Conservation (phyloP, 305 asterid species). For the Petunia hybrid region DNA sequence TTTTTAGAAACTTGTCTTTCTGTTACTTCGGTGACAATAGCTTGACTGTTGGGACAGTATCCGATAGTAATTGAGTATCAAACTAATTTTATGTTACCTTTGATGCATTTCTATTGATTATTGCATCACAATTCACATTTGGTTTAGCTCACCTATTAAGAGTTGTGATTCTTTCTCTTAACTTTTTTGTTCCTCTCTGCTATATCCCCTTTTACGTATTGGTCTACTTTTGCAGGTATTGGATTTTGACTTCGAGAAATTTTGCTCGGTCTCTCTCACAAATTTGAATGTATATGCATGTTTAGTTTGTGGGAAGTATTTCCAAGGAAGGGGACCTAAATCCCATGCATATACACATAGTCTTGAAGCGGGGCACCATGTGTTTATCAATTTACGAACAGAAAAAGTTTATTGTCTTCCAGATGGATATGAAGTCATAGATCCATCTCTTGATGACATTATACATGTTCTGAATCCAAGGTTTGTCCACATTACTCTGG, state of each 20-base stretch:
- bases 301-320: slow-evolving; percentile 94
- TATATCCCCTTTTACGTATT: slow-evolving; percentile 20
- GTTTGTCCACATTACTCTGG: slow-evolving; percentile 38
- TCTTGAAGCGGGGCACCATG: slow-evolving; percentile 95
- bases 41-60: neutral
- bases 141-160: neutral
- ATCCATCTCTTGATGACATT: slow-evolving; percentile 91
- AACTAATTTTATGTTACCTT: neutral
- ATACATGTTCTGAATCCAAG: slow-evolving; percentile 95
- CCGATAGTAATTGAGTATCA: neutral
- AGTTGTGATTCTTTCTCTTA: neutral
- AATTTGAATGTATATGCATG: slow-evolving; percentile 97
- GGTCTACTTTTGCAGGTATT: slow-evolving; percentile 66
- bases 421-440: slow-evolving; percentile 96
- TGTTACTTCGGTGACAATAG: slow-evolving; percentile 7
- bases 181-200: slow-evolving; percentile 7
- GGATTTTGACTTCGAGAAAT: slow-evolving; percentile 95
- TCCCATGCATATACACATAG: slow-evolving; percentile 98
- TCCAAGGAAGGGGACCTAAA: slow-evolving; percentile 93
- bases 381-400: slow-evolving; percentile 87
- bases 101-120: slow-evolving; percentile 26
- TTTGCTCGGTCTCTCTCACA: slow-evolving; percentile 95
- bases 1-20: neutral
- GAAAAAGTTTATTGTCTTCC: slow-evolving; percentile 99
- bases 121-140: neutral